Evolutionary conservation across 2,329 filamentous ascomycete species (phyloP).

Genomic region (Cyphellophora europaea): DNA sequence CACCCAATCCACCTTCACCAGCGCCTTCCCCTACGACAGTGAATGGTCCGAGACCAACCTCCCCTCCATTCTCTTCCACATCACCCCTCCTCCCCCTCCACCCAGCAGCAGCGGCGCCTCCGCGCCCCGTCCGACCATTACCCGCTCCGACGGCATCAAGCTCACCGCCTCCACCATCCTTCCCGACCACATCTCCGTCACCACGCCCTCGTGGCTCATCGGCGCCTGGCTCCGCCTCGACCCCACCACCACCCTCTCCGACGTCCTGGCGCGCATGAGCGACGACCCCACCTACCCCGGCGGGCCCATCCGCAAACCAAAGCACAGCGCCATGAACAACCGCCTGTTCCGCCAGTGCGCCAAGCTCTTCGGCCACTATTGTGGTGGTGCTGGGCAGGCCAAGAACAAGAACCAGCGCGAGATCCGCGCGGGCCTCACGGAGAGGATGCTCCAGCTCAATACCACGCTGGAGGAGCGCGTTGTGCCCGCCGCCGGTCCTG

Average conservation of each 20-base stretch:
- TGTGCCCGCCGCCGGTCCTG: no score
- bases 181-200: slow-evolving; percentile 22
- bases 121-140: slow-evolving; percentile 2
- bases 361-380: slow-evolving; percentile 20
- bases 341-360: slow-evolving; percentile 21
- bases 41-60: slow-evolving; percentile 18
- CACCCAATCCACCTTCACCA: slow-evolving; percentile 3
- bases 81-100: slow-evolving; percentile 5
- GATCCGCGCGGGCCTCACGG: no score
- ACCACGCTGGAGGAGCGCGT: no score
- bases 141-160: neutral
- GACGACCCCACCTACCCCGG: slow-evolving; percentile 7
- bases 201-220: slow-evolving; percentile 20
- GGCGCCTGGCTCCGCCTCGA: slow-evolving; percentile 25
- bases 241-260: slow-evolving; percentile 19
- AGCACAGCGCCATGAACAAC: slow-evolving; percentile 22
- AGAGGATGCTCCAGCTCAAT: no score
- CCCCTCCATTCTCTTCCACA: slow-evolving; percentile 19
- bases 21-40: slow-evolving; percentile 8
- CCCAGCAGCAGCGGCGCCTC: no score
- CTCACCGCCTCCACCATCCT: slow-evolving; percentile 19
- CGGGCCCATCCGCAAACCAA: slow-evolving; percentile 10
- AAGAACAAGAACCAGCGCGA: no score
- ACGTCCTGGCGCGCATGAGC: slow-evolving; percentile 23
- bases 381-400: no score